These are phyloP conservation scores for Ocimum tenuiflorum DNA, from an alignment of 257 asterid species.

Conservation along the genomic window DNA sequence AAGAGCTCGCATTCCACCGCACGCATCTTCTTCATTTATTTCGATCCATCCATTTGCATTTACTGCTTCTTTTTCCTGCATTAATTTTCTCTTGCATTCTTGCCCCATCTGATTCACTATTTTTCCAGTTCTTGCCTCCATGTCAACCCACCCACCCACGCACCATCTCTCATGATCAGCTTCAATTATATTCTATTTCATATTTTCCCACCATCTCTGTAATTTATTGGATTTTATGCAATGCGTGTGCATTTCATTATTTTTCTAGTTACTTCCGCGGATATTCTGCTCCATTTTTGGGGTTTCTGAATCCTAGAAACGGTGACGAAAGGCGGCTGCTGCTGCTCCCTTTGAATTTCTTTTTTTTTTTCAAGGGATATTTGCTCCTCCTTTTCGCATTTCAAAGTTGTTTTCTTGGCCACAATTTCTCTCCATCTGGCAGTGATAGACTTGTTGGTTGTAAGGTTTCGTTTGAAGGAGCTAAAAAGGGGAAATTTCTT, in stretches of 20 bases:
- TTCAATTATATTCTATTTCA: too few relatives aligned
- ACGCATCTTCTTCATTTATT: not conserved
- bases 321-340: constrained; percentile 4
- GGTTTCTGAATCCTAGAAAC: not conserved
- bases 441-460: not conserved
- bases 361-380: not conserved
- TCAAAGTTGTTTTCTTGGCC: not conserved
- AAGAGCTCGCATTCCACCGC: not conserved
- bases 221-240: too few relatives aligned
- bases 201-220: not conserved
- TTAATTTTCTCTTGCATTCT: not conserved
- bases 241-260: not conserved
- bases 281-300: not conserved
- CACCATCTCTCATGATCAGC: too few relatives aligned
- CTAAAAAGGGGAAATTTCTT: not conserved
- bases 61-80: not conserved
- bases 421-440: not conserved
- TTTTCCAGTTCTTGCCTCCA: too few relatives aligned
- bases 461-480: not conserved
- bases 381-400: not conserved
- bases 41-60: not conserved
- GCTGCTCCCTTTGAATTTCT: not conserved
- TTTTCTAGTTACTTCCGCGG: not conserved
- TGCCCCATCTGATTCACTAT: not conserved
- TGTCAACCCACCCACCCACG: not conserved